Conservation (phyloP, 2,329 filamentous ascomycete genomes). For the Nigrograna mackinnonii region DNA sequence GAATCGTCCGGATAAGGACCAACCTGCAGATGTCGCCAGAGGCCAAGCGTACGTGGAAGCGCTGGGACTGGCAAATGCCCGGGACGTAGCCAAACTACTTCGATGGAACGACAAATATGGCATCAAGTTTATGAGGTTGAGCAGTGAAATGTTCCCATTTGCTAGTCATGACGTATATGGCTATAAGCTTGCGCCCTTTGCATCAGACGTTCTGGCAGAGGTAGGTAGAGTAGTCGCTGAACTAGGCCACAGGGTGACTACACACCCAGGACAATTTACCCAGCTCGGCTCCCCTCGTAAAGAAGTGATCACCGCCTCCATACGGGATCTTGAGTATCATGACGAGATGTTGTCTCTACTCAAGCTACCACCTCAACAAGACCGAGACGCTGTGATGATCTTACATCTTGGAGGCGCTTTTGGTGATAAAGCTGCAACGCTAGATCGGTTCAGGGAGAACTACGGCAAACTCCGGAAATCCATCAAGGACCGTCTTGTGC, state of each 20-base stretch:
- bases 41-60: slow-evolving; percentile 76
- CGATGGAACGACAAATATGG: slow-evolving; percentile 90
- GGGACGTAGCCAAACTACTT: slow-evolving; percentile 83
- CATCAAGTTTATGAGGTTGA: slow-evolving; percentile 90
- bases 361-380: slow-evolving; percentile 73
- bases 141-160: slow-evolving; percentile 97
- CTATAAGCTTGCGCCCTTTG: slow-evolving; percentile 83
- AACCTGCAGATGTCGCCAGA: slow-evolving; percentile 67
- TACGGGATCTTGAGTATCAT: slow-evolving; percentile 87
- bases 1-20: slow-evolving; percentile 77
- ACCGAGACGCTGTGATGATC: slow-evolving; percentile 92
- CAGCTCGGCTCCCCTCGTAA: slow-evolving; percentile 83
- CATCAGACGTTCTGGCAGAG: slow-evolving; percentile 74
- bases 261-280: slow-evolving; percentile 88
- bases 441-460: slow-evolving; percentile 77
- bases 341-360: slow-evolving; percentile 81
- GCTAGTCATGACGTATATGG: slow-evolving; percentile 87
- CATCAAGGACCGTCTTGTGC: slow-evolving; percentile 78
- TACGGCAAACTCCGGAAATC: slow-evolving; percentile 68
- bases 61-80: slow-evolving; percentile 79
- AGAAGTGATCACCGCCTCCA: slow-evolving; percentile 74
- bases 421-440: slow-evolving; percentile 79
- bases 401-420: slow-evolving; percentile 91
- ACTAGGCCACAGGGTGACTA: slow-evolving; percentile 82
- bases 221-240: slow-evolving; percentile 77